A percentile compares a stretch with the other conserved stretches of the same genome.
Conservation (phyloP, 768 basidiomycete species). For the Suillus occidentalis region DNA sequence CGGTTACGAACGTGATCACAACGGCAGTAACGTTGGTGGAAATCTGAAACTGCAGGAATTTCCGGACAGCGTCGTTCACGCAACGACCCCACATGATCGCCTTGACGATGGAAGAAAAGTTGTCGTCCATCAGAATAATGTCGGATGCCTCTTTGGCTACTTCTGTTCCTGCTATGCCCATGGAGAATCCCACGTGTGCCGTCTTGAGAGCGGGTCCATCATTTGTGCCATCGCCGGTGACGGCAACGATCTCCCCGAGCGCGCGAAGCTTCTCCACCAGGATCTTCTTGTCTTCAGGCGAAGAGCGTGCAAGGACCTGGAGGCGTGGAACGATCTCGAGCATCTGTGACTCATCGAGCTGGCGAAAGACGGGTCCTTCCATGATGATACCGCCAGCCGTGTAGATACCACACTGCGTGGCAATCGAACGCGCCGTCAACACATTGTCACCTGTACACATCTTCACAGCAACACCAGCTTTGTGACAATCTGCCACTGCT, state of each 20-base stretch:
- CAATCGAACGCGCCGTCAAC: slow-evolving; percentile 94
- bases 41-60: slow-evolving; percentile 96
- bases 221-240: slow-evolving; percentile 98
- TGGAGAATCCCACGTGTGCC: slow-evolving; percentile 95
- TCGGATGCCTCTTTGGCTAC: slow-evolving; percentile 99
- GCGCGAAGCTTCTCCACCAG: slow-evolving; percentile 86
- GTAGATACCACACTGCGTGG: slow-evolving; percentile 94
- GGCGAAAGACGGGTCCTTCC: slow-evolving; percentile 94
- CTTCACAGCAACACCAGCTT: slow-evolving; percentile 90
- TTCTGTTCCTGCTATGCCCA: slow-evolving; percentile 96
- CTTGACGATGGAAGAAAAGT: slow-evolving; percentile 93
- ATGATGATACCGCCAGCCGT: slow-evolving; percentile 93
- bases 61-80: slow-evolving; percentile 96
- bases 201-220: slow-evolving; percentile 96
- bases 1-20: slow-evolving; percentile 87
- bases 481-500: slow-evolving; percentile 84
- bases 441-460: slow-evolving; percentile 99
- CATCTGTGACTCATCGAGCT: slow-evolving; percentile 67
- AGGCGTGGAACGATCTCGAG: slow-evolving; percentile 86
- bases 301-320: slow-evolving; percentile 96
- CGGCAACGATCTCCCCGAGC: slow-evolving; percentile 89
- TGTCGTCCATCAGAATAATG: slow-evolving; percentile 98
- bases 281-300: slow-evolving; percentile 94
- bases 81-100: slow-evolving; percentile 99
- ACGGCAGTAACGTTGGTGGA: slow-evolving; percentile 96